Evolutionary conservation across 148 eudicot species (phyloP).

Genomic region (Vaccinium corymbosum): DNA sequence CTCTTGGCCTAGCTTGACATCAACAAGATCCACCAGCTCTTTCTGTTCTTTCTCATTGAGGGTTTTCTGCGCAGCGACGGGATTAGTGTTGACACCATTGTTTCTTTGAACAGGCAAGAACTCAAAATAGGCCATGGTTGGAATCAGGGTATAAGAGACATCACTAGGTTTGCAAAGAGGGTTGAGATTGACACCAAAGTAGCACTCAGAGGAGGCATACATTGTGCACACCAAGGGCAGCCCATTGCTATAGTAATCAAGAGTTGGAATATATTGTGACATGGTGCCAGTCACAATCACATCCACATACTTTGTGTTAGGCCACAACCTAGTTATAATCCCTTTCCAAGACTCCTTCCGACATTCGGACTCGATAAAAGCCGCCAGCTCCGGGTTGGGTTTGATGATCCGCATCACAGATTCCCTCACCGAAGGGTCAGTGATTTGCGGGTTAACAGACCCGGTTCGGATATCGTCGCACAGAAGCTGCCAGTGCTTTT

Average conservation of each 20-base stretch:
- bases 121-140: slow-evolving; percentile 74
- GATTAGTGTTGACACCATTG: slow-evolving; percentile 32
- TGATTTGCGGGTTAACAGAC: slow-evolving; percentile 40
- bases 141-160: slow-evolving; percentile 66
- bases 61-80: slow-evolving; percentile 41
- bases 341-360: slow-evolving; percentile 54
- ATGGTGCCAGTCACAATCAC: slow-evolving; percentile 84
- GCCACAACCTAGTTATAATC: slow-evolving; percentile 69
- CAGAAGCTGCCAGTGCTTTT: slow-evolving; percentile 54
- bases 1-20: slow-evolving; percentile 72
- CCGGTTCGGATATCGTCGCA: slow-evolving; percentile 53
- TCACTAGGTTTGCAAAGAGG: slow-evolving; percentile 72
- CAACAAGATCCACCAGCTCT: slow-evolving; percentile 57
- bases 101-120: slow-evolving; percentile 63
- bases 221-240: slow-evolving; percentile 73
- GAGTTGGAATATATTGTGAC: slow-evolving; percentile 76
- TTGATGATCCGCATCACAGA: slow-evolving; percentile 41
- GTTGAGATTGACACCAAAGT: slow-evolving; percentile 74
- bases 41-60: slow-evolving; percentile 61
- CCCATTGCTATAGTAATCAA: slow-evolving; percentile 66
- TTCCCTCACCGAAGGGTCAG: slow-evolving; percentile 46
- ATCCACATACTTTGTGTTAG: slow-evolving; percentile 72
- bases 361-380: slow-evolving; percentile 56
- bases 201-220: slow-evolving; percentile 83
- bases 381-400: slow-evolving; percentile 61